phyloP scores from a whole-genome alignment of 169 alveolate species.

The Cryptosporidium meleagridis region DNA sequence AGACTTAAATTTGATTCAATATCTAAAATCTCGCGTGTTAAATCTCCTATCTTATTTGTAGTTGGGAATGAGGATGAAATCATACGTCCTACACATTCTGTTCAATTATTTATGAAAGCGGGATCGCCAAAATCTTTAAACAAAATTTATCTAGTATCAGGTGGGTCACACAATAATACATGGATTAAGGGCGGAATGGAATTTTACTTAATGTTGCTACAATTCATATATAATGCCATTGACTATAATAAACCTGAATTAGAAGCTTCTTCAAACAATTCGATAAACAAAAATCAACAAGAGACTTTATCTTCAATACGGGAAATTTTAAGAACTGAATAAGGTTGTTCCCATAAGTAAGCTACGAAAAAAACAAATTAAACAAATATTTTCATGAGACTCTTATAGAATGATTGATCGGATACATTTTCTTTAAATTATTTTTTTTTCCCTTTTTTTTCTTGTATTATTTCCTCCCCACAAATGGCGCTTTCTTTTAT shows the following conservation, averaged over 20 bases:
- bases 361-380: neutral
- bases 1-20: slow-evolving; percentile 16
- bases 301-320: neutral
- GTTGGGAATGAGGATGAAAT: slow-evolving; percentile 68
- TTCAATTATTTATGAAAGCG: neutral
- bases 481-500: neutral
- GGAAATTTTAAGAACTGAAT: neutral
- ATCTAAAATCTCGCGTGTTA: slow-evolving; percentile 28
- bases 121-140: neutral
- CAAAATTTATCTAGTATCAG: neutral
- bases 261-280: neutral
- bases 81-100: slow-evolving; percentile 19
- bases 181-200: slow-evolving; percentile 27
- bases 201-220: neutral
- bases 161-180: slow-evolving; percentile 5
- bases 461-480: no score
- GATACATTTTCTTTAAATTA: no score
- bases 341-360: neutral
- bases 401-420: no score
- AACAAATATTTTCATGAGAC: neutral
- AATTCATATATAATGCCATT: slow-evolving; percentile 1
- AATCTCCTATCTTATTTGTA: slow-evolving; percentile 47
- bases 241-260: neutral
- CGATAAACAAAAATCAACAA: neutral
- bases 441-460: no score